Evolutionary conservation across 2,329 filamentous ascomycete species (phyloP).

Genomic region (Cylindrodendrum hubeiense): DNA sequence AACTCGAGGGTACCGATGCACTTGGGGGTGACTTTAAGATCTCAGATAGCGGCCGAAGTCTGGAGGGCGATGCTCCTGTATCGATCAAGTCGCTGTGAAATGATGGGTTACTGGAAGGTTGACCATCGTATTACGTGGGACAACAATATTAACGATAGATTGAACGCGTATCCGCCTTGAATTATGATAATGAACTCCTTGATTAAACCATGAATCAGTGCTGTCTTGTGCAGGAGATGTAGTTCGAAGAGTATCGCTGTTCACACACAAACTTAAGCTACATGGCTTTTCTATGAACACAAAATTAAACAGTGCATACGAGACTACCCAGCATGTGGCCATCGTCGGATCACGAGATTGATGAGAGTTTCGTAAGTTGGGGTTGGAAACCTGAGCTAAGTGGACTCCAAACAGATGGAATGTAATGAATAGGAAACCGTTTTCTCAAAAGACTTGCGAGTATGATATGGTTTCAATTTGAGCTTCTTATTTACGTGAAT

Average conservation of each 20-base stretch:
- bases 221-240: background rate
- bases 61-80: slow-evolving; percentile 43
- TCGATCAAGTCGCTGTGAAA: slow-evolving; percentile 41
- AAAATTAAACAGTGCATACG: too few relatives aligned
- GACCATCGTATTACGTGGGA: background rate
- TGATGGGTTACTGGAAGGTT: background rate
- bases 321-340: too few relatives aligned
- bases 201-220: background rate
- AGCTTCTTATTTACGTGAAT: too few relatives aligned
- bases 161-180: background rate
- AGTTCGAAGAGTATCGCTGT: background rate
- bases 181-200: background rate
- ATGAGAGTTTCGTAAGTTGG: too few relatives aligned
- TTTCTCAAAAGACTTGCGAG: too few relatives aligned
- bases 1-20: slow-evolving; percentile 53
- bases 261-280: too few relatives aligned
- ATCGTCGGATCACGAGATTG: too few relatives aligned
- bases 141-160: background rate
- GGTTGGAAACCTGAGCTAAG: too few relatives aligned
- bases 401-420: too few relatives aligned
- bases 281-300: too few relatives aligned
- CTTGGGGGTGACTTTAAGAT: slow-evolving; percentile 54
- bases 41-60: slow-evolving; percentile 35
- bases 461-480: too few relatives aligned
- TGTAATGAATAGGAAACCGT: too few relatives aligned